Evolutionary conservation across 2,329 filamentous ascomycete genomes (phyloP).

Genomic region (Penicillium sp.): DNA sequence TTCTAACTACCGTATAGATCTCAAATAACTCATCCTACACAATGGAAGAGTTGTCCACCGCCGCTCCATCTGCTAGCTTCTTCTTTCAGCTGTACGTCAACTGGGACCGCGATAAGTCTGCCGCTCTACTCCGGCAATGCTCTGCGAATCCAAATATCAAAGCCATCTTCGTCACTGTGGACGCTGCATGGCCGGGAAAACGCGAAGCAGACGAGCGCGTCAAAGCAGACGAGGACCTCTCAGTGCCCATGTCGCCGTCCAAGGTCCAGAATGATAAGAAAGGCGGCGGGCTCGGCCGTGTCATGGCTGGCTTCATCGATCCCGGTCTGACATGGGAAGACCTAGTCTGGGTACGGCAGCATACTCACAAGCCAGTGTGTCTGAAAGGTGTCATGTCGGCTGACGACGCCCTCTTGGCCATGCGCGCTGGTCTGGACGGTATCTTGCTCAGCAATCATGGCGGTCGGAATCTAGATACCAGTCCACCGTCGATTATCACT

Average conservation of each 20-base stretch:
- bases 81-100: conserved; percentile 55
- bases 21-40: conserved; percentile 58
- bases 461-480: conserved; percentile 51
- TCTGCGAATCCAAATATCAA: conserved; percentile 40
- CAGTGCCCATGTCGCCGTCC: conserved; percentile 42
- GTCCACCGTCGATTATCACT: conserved; percentile 47
- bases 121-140: conserved; percentile 42
- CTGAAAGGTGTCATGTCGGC: conserved; percentile 54
- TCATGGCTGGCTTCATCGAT: conserved; percentile 51
- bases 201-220: conserved; percentile 54
- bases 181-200: conserved; percentile 51
- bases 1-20: conserved; percentile 33
- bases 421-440: conserved; percentile 48
- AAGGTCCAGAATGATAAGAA: conserved; percentile 48
- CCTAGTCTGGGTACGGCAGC: conserved; percentile 48
- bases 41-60: conserved; percentile 49
- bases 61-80: conserved; percentile 41
- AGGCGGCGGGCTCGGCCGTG: conserved; percentile 48
- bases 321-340: conserved; percentile 50
- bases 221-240: conserved; percentile 42
- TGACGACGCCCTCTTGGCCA: conserved; percentile 50
- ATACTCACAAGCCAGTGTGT: conserved; percentile 49
- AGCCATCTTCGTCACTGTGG: conserved; percentile 51
- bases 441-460: conserved; percentile 56
- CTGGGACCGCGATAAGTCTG: conserved; percentile 46